Percentiles rank a stretch among this genome's conserved stretches.
Evolutionary conservation across 805 yeast genomes (phyloP).

Genomic region (Wickerhamiella spandovensis): DNA sequence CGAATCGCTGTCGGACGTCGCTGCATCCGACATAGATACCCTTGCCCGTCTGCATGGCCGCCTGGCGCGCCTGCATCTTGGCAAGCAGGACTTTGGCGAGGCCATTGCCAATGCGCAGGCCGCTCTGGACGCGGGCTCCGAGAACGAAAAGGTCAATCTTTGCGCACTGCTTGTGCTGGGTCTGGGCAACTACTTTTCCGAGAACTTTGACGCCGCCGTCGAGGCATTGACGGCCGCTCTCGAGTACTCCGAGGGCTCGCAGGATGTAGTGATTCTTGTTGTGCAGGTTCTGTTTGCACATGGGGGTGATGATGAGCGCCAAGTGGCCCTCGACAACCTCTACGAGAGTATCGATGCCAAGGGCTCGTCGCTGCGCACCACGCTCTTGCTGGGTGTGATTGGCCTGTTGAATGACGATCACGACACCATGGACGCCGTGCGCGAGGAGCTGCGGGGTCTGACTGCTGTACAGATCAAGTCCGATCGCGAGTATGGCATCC

Average conservation of each 20-base stretch:
- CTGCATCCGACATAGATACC: neutral
- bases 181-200: conserved; percentile 48
- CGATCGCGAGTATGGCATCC: conserved; percentile 40
- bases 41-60: neutral
- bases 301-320: conserved; percentile 62
- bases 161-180: conserved; percentile 67
- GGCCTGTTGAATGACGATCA: conserved; percentile 47
- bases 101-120: conserved; percentile 52
- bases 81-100: conserved; percentile 36
- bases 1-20: neutral
- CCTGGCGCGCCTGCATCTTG: conserved; percentile 58
- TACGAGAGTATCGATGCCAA: conserved; percentile 46
- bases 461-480: conserved; percentile 33
- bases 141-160: conserved; percentile 16
- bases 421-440: conserved; percentile 46
- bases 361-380: conserved; percentile 56
- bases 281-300: conserved; percentile 70
- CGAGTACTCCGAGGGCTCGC: conserved; percentile 40
- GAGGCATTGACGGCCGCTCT: conserved; percentile 55
- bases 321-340: conserved; percentile 75
- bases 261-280: conserved; percentile 54
- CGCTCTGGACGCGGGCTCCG: conserved; percentile 36
- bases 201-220: conserved; percentile 51
- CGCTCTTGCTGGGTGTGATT: conserved; percentile 68
- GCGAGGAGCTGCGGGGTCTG: conserved; percentile 48